These are phyloP conservation scores for Trichothecium roseum DNA, from an alignment of 2,329 filamentous ascomycete species.

Conservation along the genomic window DNA sequence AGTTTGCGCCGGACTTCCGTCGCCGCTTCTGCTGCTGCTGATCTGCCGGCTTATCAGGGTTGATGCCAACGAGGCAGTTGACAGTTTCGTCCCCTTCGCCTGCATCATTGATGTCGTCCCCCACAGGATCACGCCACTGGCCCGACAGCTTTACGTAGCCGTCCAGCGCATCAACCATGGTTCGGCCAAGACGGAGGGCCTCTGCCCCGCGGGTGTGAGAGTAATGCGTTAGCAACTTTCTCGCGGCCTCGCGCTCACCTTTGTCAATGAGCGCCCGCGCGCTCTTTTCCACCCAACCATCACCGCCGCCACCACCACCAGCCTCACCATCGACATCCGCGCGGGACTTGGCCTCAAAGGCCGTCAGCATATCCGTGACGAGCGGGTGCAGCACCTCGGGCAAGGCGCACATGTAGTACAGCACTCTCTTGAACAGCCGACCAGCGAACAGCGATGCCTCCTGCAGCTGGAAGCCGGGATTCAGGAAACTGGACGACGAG, in stretches of 20 bases:
- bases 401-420: slow-evolving; percentile 17
- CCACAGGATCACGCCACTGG: slow-evolving; percentile 12
- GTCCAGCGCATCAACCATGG: slow-evolving; percentile 11
- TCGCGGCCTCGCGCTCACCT: slow-evolving; percentile 10
- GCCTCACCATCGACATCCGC: too few species aligned
- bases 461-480: slow-evolving; percentile 14
- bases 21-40: too few species aligned
- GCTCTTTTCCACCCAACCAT: slow-evolving; percentile 10
- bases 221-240: slow-evolving; percentile 12
- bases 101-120: slow-evolving; percentile 20
- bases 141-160: slow-evolving; percentile 14
- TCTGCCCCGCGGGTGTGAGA: slow-evolving; percentile 11
- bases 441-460: slow-evolving; percentile 15
- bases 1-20: too few species aligned
- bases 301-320: too few species aligned
- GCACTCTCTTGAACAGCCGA: slow-evolving; percentile 15
- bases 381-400: slow-evolving; percentile 12
- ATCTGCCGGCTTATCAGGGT: slow-evolving; percentile 13
- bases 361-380: slow-evolving; percentile 13
- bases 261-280: slow-evolving; percentile 9
- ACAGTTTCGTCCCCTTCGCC: slow-evolving; percentile 20
- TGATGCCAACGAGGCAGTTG: slow-evolving; percentile 20
- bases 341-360: slow-evolving; percentile 12
- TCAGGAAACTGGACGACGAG: slow-evolving; percentile 14
- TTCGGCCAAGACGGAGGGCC: slow-evolving; percentile 11